Base-by-base conservation (phyloP, 2,329 filamentous ascomycete species). In the Fusarium sp. region DNA sequence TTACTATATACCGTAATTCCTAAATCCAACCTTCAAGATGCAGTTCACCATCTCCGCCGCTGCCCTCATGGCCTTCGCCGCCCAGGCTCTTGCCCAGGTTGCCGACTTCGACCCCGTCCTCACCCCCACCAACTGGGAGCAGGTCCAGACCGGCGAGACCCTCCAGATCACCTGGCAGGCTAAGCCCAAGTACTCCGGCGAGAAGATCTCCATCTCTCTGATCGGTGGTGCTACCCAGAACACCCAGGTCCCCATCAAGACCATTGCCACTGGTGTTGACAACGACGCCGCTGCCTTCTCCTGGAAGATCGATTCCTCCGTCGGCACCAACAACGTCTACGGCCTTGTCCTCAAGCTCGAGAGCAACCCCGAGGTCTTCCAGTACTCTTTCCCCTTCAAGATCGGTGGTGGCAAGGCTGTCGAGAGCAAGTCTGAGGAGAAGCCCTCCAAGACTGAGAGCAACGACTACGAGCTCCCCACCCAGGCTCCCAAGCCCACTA, bases 371-470 rank as follows among this genome's bases (percentile, higher is more conserved):
- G 67, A 50, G 12, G 78, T 83, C 75, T 88, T 86, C 83, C 87
- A 90, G 83, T 90, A 85, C 83, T 88, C 86, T 58, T 84, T 84
- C 81, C 86, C 86, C 72, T 91, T 91, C 82, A 72, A 80, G 74
- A 87, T 88, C 74, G 74, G 75, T 57, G 79, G 75, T 46, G 72
- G 64, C 28, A 71, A 59, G 52, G 57, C 56, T 23, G 23, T 23
- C 5, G 23, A 23, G 23, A 23, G 23, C 23, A 23, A 23, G 23
- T 23, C 23, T 52, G 71, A 58, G 49, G 58, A 59, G 51, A 47
- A 66, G 62, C 53, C 72, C 28, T 31, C 53, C 46, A 52, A 66
- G 33, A 51, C 44, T 16, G 23, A 40, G 18, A 50, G 66, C 65
- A 31, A 28, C 45, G 64, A 67, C 57, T 62, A 51, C 62, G 50